These are phyloP conservation scores for Henckelia pumila DNA, from an alignment of 257 asterid species.

Conservation along the genomic window DNA sequence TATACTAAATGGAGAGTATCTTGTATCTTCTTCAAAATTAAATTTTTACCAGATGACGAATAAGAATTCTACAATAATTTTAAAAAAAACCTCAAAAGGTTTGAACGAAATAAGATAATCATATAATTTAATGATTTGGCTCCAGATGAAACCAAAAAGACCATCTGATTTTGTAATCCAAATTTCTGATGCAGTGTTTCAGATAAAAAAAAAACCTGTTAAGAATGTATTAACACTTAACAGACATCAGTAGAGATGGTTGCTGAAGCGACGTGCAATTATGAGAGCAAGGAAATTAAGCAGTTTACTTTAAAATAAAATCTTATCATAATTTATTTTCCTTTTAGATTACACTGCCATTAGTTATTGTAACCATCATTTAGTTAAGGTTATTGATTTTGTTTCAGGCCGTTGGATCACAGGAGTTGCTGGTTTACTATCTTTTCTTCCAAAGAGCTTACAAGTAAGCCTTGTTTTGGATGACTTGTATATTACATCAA, in stretches of 20 bases:
- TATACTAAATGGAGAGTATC: not conserved
- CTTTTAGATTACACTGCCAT: not conserved
- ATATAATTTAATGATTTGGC: not conserved
- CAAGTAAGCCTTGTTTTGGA: not conserved
- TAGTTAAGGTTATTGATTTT: not conserved
- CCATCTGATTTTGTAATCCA: not conserved
- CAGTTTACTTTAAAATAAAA: not conserved
- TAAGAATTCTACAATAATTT: not conserved
- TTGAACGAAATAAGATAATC: too few relatives aligned
- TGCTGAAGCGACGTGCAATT: not conserved
- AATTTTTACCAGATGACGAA: not conserved
- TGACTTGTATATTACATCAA: not conserved
- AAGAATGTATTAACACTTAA: not conserved
- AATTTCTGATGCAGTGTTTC: not conserved
- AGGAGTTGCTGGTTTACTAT: not conserved
- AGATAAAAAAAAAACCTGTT: too few relatives aligned
- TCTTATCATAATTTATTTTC: too few relatives aligned
- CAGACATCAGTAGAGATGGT: not conserved
- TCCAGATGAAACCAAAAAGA: not conserved
- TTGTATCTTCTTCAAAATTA: too few relatives aligned
- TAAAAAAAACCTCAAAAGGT: not conserved
- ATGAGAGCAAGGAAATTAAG: not conserved
- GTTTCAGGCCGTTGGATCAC: not conserved
- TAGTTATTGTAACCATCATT: not conserved
- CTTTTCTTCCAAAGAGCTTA: not conserved